Base-by-base conservation (phyloP, 1,139 yeast genomes). In the Diutina mesorugosa region DNA sequence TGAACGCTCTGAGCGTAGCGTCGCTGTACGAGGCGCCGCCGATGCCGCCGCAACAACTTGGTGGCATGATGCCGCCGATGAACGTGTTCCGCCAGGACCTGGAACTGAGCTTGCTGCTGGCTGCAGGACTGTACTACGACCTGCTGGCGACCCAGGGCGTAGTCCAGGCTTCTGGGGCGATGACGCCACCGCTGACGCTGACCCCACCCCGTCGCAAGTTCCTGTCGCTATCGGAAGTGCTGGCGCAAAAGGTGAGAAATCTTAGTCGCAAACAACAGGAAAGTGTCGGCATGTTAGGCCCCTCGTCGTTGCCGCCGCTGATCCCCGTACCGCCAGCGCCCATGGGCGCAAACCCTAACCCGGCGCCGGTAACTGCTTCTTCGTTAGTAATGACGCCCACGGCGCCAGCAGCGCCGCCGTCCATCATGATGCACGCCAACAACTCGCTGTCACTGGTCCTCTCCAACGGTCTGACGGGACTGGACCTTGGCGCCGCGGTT, bases 181-280 rank as follows among this genome's bases (percentile, higher is more conserved):
- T 50, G 53, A 50, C 53, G 14, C 53, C 53, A 1, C 53, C 53
- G n/a, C 53, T 50, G 53, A 50, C 53, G 28, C 53, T 50, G 53
- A 50, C 53, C 14, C 53, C 53, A 6, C 53, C 53, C 29, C 53
- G 53, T 5, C 45, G 53, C 9, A 50, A 50, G 45, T 50, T 32
- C 45, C 32, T 32, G 53, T n/a, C 53, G 28, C 32, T 50, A 4
- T 18, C 29, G 14, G 53, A 50, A 18, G 53, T 50, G 16, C 32
- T 32, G 45, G 53, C 53, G 16, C 53, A 32, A 30, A 50, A 50
- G 45, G 53, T 50, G 21, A 50, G 32, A 16, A 30, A 32, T 12
- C 32, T 50, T 7, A 32, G 45, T 30, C 53, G 53, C 21, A 50
- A 50, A 14, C 53, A 50, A 18, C 53, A 50, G 28, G 53, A 50